A percentile compares a stretch with the other conserved stretches of the same genome.
Evolutionary conservation across 2,329 filamentous ascomycete species (phyloP).

Genomic region (Ilyonectria mors-panacis): DNA sequence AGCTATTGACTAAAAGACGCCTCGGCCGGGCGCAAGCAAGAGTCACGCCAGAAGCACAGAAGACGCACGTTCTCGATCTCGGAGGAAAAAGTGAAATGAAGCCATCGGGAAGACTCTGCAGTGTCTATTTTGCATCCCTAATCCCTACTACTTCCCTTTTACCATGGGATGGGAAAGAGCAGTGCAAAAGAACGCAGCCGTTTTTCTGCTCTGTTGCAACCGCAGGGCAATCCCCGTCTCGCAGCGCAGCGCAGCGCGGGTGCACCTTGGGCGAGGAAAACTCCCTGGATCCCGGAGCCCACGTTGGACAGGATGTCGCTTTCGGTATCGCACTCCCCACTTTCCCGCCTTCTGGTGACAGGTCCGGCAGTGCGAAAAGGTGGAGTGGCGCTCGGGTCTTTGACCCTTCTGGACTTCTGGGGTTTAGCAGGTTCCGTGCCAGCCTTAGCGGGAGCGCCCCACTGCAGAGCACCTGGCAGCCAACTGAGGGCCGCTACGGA

Average conservation of each 20-base stretch:
- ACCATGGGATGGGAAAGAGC: not conserved
- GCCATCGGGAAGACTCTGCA: constrained; percentile 1
- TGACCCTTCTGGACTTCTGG: constrained; percentile 31
- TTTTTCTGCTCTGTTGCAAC: not conserved
- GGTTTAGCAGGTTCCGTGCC: constrained; percentile 36
- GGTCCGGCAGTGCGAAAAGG: constrained; percentile 33
- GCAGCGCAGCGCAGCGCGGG: not conserved
- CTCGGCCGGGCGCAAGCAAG: constrained; percentile 23
- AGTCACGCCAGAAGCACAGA: constrained; percentile 25
- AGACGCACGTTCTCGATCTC: constrained; percentile 14
- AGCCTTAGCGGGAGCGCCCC: constrained; percentile 9
- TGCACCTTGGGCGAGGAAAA: not conserved
- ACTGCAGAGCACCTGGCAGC: not conserved
- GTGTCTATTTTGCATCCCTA: not conserved
- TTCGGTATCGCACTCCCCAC: constrained; percentile 11
- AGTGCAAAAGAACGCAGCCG: too few species aligned
- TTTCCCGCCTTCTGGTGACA: constrained; percentile 14
- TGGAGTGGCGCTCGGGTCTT: constrained; percentile 37
- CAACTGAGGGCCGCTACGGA: not conserved
- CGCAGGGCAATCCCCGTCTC: not conserved
- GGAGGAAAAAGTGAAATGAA: not conserved
- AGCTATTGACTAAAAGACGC: constrained; percentile 14
- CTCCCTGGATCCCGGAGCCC: constrained; percentile 4
- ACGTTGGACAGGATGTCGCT: constrained; percentile 12
- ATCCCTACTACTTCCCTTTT: constrained; percentile 3